Base-by-base conservation (phyloP, 2,329 filamentous ascomycete species). In the Metarhizium guizhouense region DNA sequence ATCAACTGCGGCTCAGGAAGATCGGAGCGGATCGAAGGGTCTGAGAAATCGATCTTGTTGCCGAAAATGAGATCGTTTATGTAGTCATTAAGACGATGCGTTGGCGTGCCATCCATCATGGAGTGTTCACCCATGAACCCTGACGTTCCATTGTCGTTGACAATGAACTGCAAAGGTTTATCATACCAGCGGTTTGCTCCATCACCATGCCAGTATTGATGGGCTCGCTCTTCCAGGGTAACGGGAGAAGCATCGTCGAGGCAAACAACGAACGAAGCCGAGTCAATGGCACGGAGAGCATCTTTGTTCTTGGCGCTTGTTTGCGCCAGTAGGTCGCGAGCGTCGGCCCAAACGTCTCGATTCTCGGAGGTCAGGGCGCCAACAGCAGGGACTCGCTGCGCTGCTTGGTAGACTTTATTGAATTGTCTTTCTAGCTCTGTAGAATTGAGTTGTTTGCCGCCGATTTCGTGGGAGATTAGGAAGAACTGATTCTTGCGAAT, bases 31-130 rank as follows among this genome's bases (percentile, higher is more conserved):
- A 95, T 74, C 42, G 77, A 75, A 7, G 90, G 81, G 69, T 91
- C 82, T 58, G 87, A 87, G 68, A 96, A 89, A 72, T 96, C 91
- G 57, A 99, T 84, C 71, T 94, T 95, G 76, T 96, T 93, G 76
- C 87, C 86, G 75, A 96, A 92, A 71, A 97, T 96, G 67, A 89
- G 82, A 69, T 88, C 85, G 76, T 93, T 95, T 68, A 95, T 82
- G 68, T 91, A 94, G 79, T 99, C 94, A 72, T 96, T 99, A 16
- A 99, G 81, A 48, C 95, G 87, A 74, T 97, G 94, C 2, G 95
- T 99, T 1, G 95, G 92, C 6, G 94, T 99, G 61, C 95, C 94
- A 70, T 99, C 94, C 95, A 99, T 99, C 94, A 99, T 97, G 65
- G 89, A 95, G 80, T 99, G 94, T 76, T 99, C 94, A 67, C 94